Evolutionary conservation across 768 basidiomycete genomes (phyloP).

Genomic region (Suillus americanus): DNA sequence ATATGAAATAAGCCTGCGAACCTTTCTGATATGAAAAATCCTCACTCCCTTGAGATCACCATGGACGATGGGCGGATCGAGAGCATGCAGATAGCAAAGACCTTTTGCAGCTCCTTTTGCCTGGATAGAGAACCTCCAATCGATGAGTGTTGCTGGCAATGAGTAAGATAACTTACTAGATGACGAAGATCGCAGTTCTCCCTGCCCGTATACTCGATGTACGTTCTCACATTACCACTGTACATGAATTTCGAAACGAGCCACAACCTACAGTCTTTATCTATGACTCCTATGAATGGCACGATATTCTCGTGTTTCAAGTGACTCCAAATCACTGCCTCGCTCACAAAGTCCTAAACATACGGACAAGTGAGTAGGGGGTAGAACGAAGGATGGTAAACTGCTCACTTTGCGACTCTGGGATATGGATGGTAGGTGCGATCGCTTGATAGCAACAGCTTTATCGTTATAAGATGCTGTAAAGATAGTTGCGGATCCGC

Average conservation of each 20-base stretch:
- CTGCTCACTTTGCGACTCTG: not conserved
- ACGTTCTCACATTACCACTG: constrained; percentile 18
- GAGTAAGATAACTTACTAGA: constrained; percentile 8
- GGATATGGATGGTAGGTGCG: not conserved
- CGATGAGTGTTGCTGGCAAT: not conserved
- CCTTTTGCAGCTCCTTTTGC: constrained; percentile 20
- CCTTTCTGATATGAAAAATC: not conserved
- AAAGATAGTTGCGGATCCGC: constrained; percentile 23
- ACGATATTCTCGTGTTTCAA: constrained; percentile 27
- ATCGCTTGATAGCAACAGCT: constrained; percentile 26
- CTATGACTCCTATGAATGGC: constrained; percentile 23
- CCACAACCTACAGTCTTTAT: constrained; percentile 13
- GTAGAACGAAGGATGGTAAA: not conserved
- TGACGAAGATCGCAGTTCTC: constrained; percentile 4
- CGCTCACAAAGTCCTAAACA: constrained; percentile 22
- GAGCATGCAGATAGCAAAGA: constrained; percentile 23
- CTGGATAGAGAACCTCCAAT: not conserved
- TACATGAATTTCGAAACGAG: constrained; percentile 25
- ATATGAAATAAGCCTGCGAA: not conserved
- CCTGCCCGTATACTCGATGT: not conserved
- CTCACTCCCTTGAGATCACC: constrained; percentile 41
- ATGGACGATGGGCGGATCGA: constrained; percentile 34
- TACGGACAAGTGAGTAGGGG: not conserved
- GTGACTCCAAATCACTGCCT: constrained; percentile 29
- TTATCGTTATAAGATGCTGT: constrained; percentile 15